Evolutionary conservation across 2,329 filamentous ascomycete species (phyloP).

Genomic region (Paracorniculantispora psalliotae): DNA sequence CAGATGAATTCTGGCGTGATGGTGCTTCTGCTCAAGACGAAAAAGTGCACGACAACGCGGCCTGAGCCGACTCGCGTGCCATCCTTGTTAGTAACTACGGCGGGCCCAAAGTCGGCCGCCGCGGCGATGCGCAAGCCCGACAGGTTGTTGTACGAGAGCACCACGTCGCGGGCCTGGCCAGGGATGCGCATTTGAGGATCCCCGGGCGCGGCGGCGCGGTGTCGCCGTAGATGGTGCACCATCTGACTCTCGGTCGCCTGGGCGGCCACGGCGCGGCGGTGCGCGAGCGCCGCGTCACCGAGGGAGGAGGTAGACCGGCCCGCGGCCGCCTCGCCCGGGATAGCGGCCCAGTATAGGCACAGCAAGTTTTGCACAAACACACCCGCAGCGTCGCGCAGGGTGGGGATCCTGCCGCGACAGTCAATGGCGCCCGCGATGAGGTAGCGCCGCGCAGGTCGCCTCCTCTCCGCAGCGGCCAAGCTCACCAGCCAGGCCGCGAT

Average conservation of each 20-base stretch:
- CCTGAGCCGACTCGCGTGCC: too few relatives aligned
- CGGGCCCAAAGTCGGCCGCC: slow-evolving; percentile 1
- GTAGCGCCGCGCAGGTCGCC: slow-evolving; percentile 13
- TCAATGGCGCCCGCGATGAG: slow-evolving; percentile 21
- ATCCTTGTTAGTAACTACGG: background rate
- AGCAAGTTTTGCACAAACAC: slow-evolving; percentile 4
- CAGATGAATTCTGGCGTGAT: background rate
- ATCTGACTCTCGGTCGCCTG: background rate
- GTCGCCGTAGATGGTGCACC: background rate
- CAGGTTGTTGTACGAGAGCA: slow-evolving; percentile 3
- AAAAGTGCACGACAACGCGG: too few relatives aligned
- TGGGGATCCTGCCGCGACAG: slow-evolving; percentile 9
- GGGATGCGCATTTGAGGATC: too few relatives aligned
- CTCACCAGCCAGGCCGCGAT: slow-evolving; percentile 34
- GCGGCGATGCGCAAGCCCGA: background rate
- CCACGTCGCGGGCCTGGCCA: background rate
- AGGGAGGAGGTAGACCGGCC: too few relatives aligned
- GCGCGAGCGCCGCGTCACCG: background rate
- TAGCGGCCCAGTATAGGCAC: background rate
- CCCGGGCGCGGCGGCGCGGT: background rate
- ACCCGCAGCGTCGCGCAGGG: background rate
- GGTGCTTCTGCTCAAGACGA: too few relatives aligned
- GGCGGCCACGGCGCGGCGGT: background rate
- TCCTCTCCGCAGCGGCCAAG: slow-evolving; percentile 10
- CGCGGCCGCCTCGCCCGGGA: background rate